Evolutionary conservation across 2,329 filamentous ascomycete species (phyloP), one percentile per base, ranked within the genome.

Genomic region (Claviceps sp.): DNA sequence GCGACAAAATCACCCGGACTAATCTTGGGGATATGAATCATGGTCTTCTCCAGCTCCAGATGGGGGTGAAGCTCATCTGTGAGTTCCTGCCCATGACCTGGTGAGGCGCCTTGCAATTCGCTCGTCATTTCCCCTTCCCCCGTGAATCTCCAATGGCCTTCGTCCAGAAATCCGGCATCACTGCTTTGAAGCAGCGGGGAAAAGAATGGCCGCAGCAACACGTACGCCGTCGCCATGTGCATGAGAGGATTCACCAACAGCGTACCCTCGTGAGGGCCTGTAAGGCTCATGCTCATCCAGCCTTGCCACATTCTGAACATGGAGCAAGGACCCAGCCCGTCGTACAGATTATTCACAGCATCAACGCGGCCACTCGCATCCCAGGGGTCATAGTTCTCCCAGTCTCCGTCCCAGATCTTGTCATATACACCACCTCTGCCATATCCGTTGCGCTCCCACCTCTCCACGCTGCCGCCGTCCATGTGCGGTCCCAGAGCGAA

Each of bases 231-330:
- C 0, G 87, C 81, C 51, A 87, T 77, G 56, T 78, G 77, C 46
- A 93, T 69, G 50, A 94, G 72, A 0, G 90, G 90, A 60, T 90
- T 90, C 2, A 95, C 85, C 44, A 87, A 74, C 50, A 96, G 68
- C 0, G 89, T 93, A 1, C 90, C 90, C 68, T 95, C 83, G 5
- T 75, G 74, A 0, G 87, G 86, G 0, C 75, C 81, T 0, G 81
- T 84, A n/a, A 72, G 70, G 53, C 84, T 89, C 76, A 96, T 84
- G 54, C 78, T 79, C 50, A 96, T 67, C 90, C 90, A 96, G 18
- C 89, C 90, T 68, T 96, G 90, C 65, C 87, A 91, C 76, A 89
- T 85, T 41, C 91, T 78, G 67, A 95, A 89, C 72, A 89, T 88
- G 46, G 78, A 84, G 67, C 88, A 95, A 1, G 86, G 82, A 0